These are phyloP conservation scores for Tricholoma saponaceum DNA, from an alignment of 768 basidiomycete genomes.

Conservation along the genomic window DNA sequence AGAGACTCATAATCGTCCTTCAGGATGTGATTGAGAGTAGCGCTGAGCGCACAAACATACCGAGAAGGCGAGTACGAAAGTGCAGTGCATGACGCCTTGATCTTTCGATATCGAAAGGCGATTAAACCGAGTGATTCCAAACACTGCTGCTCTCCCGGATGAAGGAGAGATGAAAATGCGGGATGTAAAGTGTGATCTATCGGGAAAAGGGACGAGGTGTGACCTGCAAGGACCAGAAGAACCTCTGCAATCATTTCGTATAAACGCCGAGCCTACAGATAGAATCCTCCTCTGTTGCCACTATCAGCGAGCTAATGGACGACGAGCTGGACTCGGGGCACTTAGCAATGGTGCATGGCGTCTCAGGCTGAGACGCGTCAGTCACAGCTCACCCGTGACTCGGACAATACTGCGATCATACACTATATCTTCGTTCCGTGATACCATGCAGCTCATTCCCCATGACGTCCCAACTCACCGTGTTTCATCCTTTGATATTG, in stretches of 20 bases:
- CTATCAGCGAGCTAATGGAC: not conserved
- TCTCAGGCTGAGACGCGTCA: not conserved
- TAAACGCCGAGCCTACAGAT: conserved; percentile 3
- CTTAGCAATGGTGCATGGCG: not conserved
- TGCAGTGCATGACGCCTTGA: conserved; percentile 51
- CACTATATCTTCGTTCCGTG: not conserved
- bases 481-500: conserved; percentile 37
- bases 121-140: conserved; percentile 76
- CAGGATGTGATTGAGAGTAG: conserved; percentile 69
- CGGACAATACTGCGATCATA: not conserved
- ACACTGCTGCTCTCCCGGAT: conserved; percentile 85
- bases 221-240: conserved; percentile 81
- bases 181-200: conserved; percentile 54
- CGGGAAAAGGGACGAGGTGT: conserved; percentile 81
- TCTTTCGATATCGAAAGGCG: conserved; percentile 69
- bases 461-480: conserved; percentile 16
- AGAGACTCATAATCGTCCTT: conserved; percentile 77
- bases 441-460: conserved; percentile 11
- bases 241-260: conserved; percentile 81
- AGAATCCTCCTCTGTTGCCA: not conserved
- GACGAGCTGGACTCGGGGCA: not conserved
- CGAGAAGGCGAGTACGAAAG: conserved; percentile 61
- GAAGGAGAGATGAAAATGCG: conserved; percentile 66
- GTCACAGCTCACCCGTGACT: not conserved
- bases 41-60: conserved; percentile 76